These are phyloP conservation scores for Ilyonectria mors-panacis DNA, from an alignment of 2,329 filamentous ascomycete species.

Conservation along the genomic window DNA sequence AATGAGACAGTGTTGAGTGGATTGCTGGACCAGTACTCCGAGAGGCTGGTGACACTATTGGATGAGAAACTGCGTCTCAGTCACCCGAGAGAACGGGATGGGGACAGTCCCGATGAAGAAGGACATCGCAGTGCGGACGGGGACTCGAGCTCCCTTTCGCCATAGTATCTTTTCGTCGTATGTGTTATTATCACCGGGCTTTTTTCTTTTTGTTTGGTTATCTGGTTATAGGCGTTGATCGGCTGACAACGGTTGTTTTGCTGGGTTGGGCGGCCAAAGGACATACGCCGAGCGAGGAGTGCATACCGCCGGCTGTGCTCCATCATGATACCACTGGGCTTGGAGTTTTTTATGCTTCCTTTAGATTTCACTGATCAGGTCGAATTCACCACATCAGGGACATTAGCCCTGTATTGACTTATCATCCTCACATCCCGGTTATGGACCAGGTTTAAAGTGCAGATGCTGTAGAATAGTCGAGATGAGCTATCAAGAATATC, in stretches of 20 bases:
- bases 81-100: conserved; percentile 52
- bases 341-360: conserved; percentile 49
- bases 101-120: conserved; percentile 49
- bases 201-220: conserved; percentile 29
- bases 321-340: conserved; percentile 56
- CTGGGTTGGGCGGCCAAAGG: conserved; percentile 37
- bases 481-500: background rate
- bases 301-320: conserved; percentile 42
- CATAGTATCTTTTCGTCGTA: conserved; percentile 44
- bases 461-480: too few relatives aligned
- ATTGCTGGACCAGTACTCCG: conserved; percentile 82
- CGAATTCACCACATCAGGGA: conserved; percentile 36
- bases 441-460: background rate
- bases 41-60: conserved; percentile 78
- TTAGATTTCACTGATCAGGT: conserved; percentile 28
- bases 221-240: conserved; percentile 40
- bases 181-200: conserved; percentile 34
- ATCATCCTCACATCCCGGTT: background rate
- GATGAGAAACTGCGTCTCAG: conserved; percentile 77
- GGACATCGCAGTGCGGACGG: conserved; percentile 53
- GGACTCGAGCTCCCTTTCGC: conserved; percentile 54
- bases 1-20: conserved; percentile 73
- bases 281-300: conserved; percentile 34
- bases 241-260: conserved; percentile 28
- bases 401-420: conserved; percentile 23